Conservation (phyloP, 352 stramenopile species). For the Pythium chondricola region DNA sequence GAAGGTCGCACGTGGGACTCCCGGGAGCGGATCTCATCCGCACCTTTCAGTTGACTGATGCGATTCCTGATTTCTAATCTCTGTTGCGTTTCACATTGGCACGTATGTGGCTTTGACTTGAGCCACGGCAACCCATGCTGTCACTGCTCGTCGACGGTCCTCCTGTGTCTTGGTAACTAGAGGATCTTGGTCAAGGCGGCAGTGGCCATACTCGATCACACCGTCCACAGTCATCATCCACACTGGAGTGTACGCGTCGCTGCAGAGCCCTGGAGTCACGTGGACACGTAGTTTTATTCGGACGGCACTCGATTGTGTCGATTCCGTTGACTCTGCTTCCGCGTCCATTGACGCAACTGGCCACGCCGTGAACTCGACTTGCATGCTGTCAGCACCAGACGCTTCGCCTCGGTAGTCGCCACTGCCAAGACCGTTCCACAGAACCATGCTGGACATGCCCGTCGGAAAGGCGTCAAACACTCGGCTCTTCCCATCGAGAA, state of each 20-base stretch:
- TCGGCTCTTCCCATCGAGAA: constrained; percentile 32
- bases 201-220: constrained; percentile 5
- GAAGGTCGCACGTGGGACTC: constrained; percentile 1
- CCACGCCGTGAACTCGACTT: constrained; percentile 31
- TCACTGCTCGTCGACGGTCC: background rate
- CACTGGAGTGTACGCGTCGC: background rate
- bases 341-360: background rate
- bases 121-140: constrained; percentile 5
- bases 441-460: constrained; percentile 31
- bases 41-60: too few species aligned
- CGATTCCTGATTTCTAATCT: background rate
- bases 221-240: constrained; percentile 6
- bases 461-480: constrained; percentile 40
- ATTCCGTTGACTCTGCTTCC: background rate
- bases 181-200: background rate
- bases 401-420: constrained; percentile 44
- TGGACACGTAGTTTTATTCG: constrained; percentile 14
- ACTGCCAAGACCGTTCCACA: constrained; percentile 23
- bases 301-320: background rate
- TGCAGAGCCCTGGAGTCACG: background rate
- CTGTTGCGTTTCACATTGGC: background rate
- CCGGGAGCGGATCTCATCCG: background rate
- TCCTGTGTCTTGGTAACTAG: constrained; percentile 1
- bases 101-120: constrained; percentile 13
- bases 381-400: constrained; percentile 19